Evolutionary conservation across 73 alveolate genomes (phyloP).

Genomic region (Paramecium tetraurelia): DNA sequence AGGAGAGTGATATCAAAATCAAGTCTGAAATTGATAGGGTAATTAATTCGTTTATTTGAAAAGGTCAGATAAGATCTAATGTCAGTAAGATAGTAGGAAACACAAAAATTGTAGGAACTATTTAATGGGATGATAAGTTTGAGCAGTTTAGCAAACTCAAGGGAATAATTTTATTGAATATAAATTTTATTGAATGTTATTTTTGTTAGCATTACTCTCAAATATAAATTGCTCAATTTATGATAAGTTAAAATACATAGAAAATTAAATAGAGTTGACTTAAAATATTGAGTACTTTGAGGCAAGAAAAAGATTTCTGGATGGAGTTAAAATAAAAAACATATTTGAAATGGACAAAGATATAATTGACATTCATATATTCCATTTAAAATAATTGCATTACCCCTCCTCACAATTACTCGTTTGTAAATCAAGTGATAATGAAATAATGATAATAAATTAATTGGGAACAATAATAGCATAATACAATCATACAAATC

Average conservation of each 20-base stretch:
- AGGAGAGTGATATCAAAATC: not conserved
- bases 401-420: not conserved
- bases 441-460: not conserved
- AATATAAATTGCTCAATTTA: not conserved
- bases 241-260: not conserved
- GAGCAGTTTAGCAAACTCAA: not conserved
- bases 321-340: not conserved
- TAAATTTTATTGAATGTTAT: not conserved
- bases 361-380: not conserved
- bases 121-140: not conserved
- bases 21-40: conserved; percentile 27
- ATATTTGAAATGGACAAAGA: not conserved
- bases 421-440: not conserved
- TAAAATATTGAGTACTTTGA: conserved; percentile 8
- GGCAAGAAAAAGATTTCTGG: conserved; percentile 23
- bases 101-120: not conserved
- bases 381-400: not conserved
- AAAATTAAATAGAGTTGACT: not conserved
- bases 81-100: not conserved
- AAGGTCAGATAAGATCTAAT: conserved; percentile 3
- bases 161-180: not conserved
- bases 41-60: not conserved
- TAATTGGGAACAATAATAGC: conserved; percentile 15
- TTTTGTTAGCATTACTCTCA: not conserved
- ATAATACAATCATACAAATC: not conserved